Evolutionary conservation across 345 rosid genomes (phyloP).

Genomic region (Salix suchowensis): DNA sequence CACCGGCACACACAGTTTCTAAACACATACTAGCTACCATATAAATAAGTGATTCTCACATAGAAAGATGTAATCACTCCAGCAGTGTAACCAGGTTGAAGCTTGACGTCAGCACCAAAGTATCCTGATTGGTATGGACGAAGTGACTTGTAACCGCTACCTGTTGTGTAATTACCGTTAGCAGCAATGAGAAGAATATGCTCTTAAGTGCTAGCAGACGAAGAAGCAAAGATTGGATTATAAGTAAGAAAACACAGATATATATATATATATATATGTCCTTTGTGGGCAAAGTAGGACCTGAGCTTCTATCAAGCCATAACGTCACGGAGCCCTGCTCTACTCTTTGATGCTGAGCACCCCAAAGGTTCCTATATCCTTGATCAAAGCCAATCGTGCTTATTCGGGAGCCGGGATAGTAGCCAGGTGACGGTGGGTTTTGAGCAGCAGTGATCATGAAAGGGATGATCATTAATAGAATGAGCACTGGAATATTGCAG

Average conservation of each 20-base stretch:
- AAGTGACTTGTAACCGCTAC: conserved; percentile 88
- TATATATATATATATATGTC: too few species aligned
- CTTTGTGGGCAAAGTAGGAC: conserved; percentile 27
- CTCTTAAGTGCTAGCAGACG: not conserved
- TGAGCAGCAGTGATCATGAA: conserved; percentile 28
- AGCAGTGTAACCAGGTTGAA: conserved; percentile 88
- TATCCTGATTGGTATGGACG: conserved; percentile 65
- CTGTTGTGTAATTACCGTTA: conserved; percentile 31
- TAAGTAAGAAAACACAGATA: too few species aligned
- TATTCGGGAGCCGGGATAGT: conserved; percentile 56
- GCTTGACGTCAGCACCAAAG: conserved; percentile 77
- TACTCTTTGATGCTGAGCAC: conserved; percentile 70
- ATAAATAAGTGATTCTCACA: conserved; percentile 27
- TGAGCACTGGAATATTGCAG: not conserved
- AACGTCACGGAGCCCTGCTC: conserved; percentile 57
- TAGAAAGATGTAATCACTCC: conserved; percentile 85
- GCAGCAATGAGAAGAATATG: not conserved
- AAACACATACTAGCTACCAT: not conserved
- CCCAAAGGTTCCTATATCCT: conserved; percentile 67
- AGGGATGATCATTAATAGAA: conserved; percentile 21
- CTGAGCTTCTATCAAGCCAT: conserved; percentile 71
- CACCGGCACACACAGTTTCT: not conserved
- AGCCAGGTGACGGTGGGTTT: conserved; percentile 80
- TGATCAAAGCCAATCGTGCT: conserved; percentile 44
- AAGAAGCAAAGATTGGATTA: not conserved